Evolutionary conservation across 2,329 filamentous ascomycete species (phyloP).

Genomic region (Apiospora arundinis): DNA sequence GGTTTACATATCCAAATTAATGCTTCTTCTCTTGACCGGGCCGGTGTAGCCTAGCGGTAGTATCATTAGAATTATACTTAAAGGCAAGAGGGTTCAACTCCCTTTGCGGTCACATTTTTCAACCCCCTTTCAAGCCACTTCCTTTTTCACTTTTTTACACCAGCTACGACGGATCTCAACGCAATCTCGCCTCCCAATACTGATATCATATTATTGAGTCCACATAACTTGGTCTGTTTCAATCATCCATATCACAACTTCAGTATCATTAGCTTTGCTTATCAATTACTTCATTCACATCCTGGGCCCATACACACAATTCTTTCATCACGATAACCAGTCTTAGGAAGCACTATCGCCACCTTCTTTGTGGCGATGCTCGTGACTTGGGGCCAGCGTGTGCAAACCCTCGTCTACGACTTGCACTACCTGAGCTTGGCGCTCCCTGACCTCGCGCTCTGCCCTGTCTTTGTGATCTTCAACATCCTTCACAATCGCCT

Average conservation of each 20-base stretch:
- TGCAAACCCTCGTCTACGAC: neutral
- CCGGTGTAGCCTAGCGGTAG: no score
- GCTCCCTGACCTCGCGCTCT: constrained; percentile 30
- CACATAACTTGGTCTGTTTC: neutral
- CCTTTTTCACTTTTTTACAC: no score
- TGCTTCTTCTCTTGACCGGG: no score
- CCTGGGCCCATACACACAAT: neutral
- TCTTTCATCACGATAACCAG: neutral
- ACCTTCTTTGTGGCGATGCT: neutral
- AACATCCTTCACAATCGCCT: constrained; percentile 28
- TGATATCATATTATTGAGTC: neutral
- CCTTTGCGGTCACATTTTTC: no score
- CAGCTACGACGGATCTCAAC: neutral
- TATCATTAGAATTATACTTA: no score
- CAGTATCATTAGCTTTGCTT: neutral
- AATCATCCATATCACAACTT: neutral
- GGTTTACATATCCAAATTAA: no score
- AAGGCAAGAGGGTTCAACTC: no score
- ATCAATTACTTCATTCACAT: neutral
- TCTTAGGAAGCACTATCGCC: neutral
- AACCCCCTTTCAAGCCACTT: no score
- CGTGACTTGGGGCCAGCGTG: neutral
- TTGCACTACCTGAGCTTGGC: constrained; percentile 20
- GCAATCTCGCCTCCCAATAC: neutral
- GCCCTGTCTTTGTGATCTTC: constrained; percentile 27